Percentiles rank a stretch among this genome's conserved stretches.
phyloP scores from a whole-genome alignment of 2,329 filamentous ascomycete genomes.

The Phaeomoniella chlamydospora region DNA sequence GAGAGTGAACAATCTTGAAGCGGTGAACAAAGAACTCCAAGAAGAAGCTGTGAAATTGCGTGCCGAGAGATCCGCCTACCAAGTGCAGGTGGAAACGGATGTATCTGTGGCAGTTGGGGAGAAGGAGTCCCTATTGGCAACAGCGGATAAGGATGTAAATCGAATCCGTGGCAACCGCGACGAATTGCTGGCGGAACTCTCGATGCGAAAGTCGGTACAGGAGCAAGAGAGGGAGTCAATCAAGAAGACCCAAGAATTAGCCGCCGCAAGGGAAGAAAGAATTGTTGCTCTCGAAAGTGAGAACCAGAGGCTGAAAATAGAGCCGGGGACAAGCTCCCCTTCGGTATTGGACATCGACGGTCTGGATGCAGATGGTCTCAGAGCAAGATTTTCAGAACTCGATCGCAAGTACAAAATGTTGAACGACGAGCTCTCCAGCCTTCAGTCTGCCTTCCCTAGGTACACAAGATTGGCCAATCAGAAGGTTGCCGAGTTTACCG shows the following conservation, averaged over 20 bases:
- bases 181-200: constrained; percentile 69
- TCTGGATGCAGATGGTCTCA: constrained; percentile 56
- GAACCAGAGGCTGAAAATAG: constrained; percentile 52
- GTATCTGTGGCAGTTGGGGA: constrained; percentile 58
- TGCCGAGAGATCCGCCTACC: constrained; percentile 70
- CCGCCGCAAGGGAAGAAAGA: constrained; percentile 62
- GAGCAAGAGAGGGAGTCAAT: constrained; percentile 59
- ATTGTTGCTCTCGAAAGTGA: constrained; percentile 75
- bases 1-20: constrained; percentile 81
- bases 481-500: constrained; percentile 65
- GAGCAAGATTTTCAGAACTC: constrained; percentile 57
- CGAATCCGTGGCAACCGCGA: constrained; percentile 74
- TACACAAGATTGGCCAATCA: constrained; percentile 71
- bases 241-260: constrained; percentile 65
- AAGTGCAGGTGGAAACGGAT: constrained; percentile 69
- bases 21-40: constrained; percentile 68
- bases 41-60: constrained; percentile 77
- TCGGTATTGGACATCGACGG: constrained; percentile 10
- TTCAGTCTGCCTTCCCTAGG: constrained; percentile 84
- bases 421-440: constrained; percentile 72
- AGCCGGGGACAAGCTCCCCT: constrained; percentile 38
- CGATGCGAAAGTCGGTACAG: constrained; percentile 62
- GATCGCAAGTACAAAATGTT: constrained; percentile 71
- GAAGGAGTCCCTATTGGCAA: constrained; percentile 66
- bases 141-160: constrained; percentile 70